These are phyloP conservation scores for Saururus chinensis DNA, from an alignment of 164 flowering plant species.

Conservation along the genomic window DNA sequence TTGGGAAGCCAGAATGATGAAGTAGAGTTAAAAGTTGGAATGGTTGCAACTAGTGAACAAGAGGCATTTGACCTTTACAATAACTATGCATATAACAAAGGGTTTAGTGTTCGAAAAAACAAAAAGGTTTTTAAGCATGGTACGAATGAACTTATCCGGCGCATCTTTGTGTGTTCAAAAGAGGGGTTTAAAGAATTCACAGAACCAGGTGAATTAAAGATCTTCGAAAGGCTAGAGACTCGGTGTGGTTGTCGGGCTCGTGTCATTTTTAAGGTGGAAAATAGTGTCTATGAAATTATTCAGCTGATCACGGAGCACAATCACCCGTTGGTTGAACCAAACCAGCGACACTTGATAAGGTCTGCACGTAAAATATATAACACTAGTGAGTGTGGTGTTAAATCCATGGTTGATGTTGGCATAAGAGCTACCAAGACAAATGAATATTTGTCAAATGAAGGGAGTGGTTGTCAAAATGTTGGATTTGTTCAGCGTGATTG, in stretches of 20 bases:
- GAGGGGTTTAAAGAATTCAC: neutral
- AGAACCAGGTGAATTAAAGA: neutral
- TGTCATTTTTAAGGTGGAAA: neutral
- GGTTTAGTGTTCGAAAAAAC: neutral
- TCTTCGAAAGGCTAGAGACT: neutral
- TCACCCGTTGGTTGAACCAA: neutral
- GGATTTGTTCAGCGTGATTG: neutral
- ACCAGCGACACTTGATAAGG: neutral
- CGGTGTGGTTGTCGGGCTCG: too few species aligned
- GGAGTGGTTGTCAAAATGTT: neutral
- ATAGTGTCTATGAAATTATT: neutral
- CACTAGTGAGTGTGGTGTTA: too few species aligned
- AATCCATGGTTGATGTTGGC: too few species aligned
- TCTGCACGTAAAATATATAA: neutral
- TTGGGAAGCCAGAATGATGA: too few species aligned
- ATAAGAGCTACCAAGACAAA: too few species aligned
- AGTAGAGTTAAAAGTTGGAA: too few species aligned
- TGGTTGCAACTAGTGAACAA: too few species aligned
- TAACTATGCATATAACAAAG: neutral
- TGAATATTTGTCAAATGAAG: too few species aligned
- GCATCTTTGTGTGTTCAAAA: neutral
- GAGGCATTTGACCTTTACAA: neutral
- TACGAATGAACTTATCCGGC: neutral
- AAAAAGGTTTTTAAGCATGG: neutral
- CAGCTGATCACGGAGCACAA: neutral